Conservation (phyloP, 2,329 filamentous ascomycete species). For the Verticillium nubilum region DNA sequence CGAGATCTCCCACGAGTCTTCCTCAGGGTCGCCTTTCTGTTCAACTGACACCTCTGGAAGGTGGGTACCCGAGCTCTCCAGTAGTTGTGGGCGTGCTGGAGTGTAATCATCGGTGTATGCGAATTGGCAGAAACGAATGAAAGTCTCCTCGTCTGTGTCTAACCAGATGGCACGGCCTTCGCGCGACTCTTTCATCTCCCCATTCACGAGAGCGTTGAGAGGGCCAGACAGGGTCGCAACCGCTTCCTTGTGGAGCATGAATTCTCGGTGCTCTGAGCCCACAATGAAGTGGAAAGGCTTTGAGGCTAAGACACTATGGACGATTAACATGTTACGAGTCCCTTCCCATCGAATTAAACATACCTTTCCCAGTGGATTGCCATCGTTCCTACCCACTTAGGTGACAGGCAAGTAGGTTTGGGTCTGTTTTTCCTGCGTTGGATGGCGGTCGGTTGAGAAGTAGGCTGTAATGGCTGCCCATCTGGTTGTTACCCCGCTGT, state of each 20-base stretch:
- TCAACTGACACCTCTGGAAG: not conserved
- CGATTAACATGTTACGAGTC: not conserved
- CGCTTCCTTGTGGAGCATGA: conserved; percentile 17
- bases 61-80: not conserved
- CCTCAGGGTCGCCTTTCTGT: not conserved
- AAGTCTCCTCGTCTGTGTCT: conserved; percentile 18
- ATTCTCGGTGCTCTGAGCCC: conserved; percentile 14
- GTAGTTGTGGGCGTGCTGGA: not conserved
- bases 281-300: conserved; percentile 18
- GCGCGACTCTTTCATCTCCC: conserved; percentile 17
- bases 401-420: not conserved
- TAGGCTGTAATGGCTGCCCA: too few relatives aligned
- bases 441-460: too few relatives aligned
- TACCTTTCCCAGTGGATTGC: not conserved
- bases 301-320: conserved; percentile 7
- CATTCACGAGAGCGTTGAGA: conserved; percentile 17
- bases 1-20: not conserved
- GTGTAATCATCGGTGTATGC: conserved; percentile 18
- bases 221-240: conserved; percentile 15
- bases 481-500: not conserved
- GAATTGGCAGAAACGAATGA: conserved; percentile 19
- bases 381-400: not conserved
- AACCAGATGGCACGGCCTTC: conserved; percentile 17
- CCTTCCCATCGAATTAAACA: not conserved
- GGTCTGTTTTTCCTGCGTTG: not conserved